Percentiles rank a stretch among this genome's conserved stretches.
These are phyloP conservation scores for Taiwanofungus camphoratus DNA, from an alignment of 1,284 basidiomycete species.

Conservation along the genomic window DNA sequence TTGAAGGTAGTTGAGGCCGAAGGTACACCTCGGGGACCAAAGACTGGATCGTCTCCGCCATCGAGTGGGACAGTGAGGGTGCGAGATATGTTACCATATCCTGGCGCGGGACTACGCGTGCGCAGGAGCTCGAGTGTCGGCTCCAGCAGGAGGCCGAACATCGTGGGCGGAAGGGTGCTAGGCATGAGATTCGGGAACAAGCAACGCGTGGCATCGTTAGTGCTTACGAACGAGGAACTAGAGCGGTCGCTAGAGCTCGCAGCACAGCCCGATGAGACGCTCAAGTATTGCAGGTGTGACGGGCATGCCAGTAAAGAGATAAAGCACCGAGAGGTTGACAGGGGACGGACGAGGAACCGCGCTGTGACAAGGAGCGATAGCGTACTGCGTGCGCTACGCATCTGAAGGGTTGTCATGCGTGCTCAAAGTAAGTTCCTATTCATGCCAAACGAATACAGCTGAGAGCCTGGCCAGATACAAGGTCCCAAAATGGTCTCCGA, in stretches of 20 bases:
- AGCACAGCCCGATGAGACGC: neutral
- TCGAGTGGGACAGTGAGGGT: neutral
- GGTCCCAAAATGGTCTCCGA: no score
- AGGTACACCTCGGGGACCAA: neutral
- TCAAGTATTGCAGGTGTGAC: neutral
- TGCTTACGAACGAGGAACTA: slow-evolving; percentile 18
- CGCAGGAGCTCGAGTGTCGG: slow-evolving; percentile 14
- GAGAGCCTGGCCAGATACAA: no score
- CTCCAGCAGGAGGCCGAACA: slow-evolving; percentile 13
- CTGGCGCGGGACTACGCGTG: slow-evolving; percentile 1
- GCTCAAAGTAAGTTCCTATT: no score
- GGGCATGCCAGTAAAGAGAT: neutral
- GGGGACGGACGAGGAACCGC: slow-evolving; percentile 14
- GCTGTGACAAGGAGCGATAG: slow-evolving; percentile 2
- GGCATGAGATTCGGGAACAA: slow-evolving; percentile 8
- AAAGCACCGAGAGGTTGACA: slow-evolving; percentile 8
- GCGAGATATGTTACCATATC: slow-evolving; percentile 12
- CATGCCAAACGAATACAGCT: no score
- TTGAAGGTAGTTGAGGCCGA: slow-evolving; percentile 16
- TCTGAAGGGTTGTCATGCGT: no score
- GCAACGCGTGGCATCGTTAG: slow-evolving; percentile 9
- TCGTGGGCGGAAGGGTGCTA: slow-evolving; percentile 13
- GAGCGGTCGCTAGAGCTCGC: slow-evolving; percentile 18
- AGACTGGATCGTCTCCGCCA: neutral
- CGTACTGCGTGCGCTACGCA: neutral